Conservation (phyloP, 2,329 filamentous ascomycete genomes). For the Aspergillus novoparasiticus region DNA sequence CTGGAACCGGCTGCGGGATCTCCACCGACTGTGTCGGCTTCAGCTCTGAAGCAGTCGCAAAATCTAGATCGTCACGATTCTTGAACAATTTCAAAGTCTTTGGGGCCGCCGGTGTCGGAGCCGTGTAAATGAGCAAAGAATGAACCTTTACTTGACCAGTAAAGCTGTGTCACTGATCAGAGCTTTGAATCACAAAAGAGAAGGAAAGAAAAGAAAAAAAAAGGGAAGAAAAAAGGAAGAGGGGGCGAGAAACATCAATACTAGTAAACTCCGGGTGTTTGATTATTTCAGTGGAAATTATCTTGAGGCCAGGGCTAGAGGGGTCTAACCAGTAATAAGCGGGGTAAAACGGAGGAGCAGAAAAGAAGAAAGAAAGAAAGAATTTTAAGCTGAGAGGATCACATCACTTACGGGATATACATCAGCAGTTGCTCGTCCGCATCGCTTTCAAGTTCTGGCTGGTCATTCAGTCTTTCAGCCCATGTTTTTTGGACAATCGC, state of each 20-base stretch:
- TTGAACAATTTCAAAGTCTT: slow-evolving; percentile 82
- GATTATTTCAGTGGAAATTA: not conserved
- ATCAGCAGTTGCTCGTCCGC: slow-evolving; percentile 93
- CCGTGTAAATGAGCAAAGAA: slow-evolving; percentile 81
- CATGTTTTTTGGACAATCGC: slow-evolving; percentile 87
- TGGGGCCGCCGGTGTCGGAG: slow-evolving; percentile 69
- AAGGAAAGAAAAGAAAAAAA: too few relatives aligned
- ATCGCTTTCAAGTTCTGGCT: slow-evolving; percentile 80
- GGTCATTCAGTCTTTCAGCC: slow-evolving; percentile 71
- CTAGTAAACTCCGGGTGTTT: not conserved
- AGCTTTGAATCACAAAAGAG: not conserved
- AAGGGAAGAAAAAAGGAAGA: too few relatives aligned
- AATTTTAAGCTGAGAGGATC: not conserved
- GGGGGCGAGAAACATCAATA: not conserved
- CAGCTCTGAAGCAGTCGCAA: slow-evolving; percentile 70
- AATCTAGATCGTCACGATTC: slow-evolving; percentile 88
- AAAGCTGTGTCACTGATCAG: slow-evolving; percentile 61
- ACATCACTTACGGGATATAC: slow-evolving; percentile 72
- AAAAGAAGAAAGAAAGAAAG: not conserved
- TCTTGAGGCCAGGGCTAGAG: slow-evolving; percentile 16
- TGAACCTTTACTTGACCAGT: slow-evolving; percentile 92
- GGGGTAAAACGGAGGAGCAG: slow-evolving; percentile 19
- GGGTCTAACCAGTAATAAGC: slow-evolving; percentile 24
- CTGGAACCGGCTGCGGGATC: slow-evolving; percentile 68
- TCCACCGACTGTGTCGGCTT: slow-evolving; percentile 74